Evolutionary conservation across 768 basidiomycete genomes (phyloP).

Genomic region (Ramaria rubella): DNA sequence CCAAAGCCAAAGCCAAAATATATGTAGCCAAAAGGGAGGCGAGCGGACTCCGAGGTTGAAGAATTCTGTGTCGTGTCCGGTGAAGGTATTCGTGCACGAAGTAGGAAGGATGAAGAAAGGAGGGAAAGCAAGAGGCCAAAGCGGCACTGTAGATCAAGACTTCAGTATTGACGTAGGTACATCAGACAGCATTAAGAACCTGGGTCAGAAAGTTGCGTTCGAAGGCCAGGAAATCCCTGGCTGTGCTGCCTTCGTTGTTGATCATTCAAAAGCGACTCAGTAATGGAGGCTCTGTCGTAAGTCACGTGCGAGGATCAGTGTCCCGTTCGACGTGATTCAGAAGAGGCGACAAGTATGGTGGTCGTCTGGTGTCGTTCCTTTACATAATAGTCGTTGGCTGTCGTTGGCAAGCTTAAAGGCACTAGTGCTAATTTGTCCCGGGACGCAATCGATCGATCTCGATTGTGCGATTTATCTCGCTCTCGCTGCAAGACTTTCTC

Average conservation of each 20-base stretch:
- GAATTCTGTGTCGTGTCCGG: not conserved
- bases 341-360: no score
- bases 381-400: no score
- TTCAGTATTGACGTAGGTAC: no score
- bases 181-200: no score
- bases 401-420: no score
- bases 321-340: no score
- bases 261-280: not conserved
- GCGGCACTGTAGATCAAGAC: slow-evolving; percentile 2
- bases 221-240: slow-evolving; percentile 8
- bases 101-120: slow-evolving; percentile 7
- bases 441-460: no score
- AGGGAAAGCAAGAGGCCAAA: slow-evolving; percentile 9
- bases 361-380: no score
- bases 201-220: slow-evolving; percentile 9
- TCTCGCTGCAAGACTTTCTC: no score
- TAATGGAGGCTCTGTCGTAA: not conserved
- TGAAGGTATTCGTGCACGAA: slow-evolving; percentile 1
- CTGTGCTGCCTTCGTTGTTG: slow-evolving; percentile 5
- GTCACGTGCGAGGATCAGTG: not conserved
- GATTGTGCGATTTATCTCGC: no score
- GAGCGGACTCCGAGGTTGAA: not conserved
- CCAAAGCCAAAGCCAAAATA: slow-evolving; percentile 2
- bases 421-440: no score
- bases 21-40: slow-evolving; percentile 5